Base-by-base conservation (phyloP, 768 basidiomycete genomes). In the Porpolomopsis calyptriformis region DNA sequence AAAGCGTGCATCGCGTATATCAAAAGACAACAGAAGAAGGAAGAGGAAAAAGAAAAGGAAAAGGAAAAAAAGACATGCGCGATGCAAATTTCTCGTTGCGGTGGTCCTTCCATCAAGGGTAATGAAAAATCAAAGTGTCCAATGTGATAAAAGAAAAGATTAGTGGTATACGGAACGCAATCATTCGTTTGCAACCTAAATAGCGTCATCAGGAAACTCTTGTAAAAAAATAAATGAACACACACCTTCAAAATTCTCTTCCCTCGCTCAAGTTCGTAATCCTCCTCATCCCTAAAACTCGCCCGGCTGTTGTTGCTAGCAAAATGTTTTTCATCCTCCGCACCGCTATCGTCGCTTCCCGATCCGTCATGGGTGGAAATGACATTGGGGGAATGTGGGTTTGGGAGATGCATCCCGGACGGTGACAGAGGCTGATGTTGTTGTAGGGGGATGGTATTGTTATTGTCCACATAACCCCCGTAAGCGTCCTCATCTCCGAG, bases 221-320 rank as follows among this genome's bases (percentile, higher is more conserved):
- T 25, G 26, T 23, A 42, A 22, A 6, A 43, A 36, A 34, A 43
- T 10, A 22, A 19, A 22, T 10, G 11, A 19, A 12, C 18, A 53
- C 60, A 11, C 20, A 64, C 63, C 59, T 68, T 68, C 41, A 68
- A 52, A 24, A 66, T 61, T 49, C 61, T 43, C 53, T 40, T 55
- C 18, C 56, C 56, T 41, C 53, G 52, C 24, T 59, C 57, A 4
- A 53, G 55, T 46, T 61, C 63, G n/a, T 38, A 49, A 40, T 56
- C 57, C 37, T 57, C 53, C n/a, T 52, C 48, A 35, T 51, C 45
- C 18, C 23, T 14, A 26, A 40, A 36, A 39, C 52, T 51, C 25
- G 31, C 25, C 40, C 23, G 40, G 14, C 40, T 41, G 18, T 36
- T 50, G 16, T 35, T 26, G 20, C 48, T 50, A n/a, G 40, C 38